Base-by-base conservation (phyloP, 2,329 filamentous ascomycete species). In the Colletotrichum viniferum region DNA sequence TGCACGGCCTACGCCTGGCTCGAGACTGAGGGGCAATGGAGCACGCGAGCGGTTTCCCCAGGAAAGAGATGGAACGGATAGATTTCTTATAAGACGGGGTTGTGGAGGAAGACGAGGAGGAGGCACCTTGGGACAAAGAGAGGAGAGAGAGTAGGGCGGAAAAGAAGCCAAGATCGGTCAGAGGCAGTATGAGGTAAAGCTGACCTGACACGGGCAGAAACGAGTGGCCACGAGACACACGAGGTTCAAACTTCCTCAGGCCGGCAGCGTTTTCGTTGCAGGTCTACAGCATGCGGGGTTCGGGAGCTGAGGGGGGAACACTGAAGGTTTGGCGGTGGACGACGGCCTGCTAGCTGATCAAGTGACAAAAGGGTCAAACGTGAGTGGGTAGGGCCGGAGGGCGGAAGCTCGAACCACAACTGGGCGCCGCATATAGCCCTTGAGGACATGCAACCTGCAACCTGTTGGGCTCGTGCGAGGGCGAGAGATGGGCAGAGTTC, bases 221-320 rank as follows among this genome's bases (percentile, higher is more conserved):
- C 55, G 26, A 55, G 66, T 74, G 66, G 60, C 70, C 73, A 75
- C 62, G 55, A 75, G 73, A 56, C 61, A 65, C 62, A 75, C 62
- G 55, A 75, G 73, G 69, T 65, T 76, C 56, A 36, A 58, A 60
- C 30, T 62, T 30, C 21, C 26, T 67, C 30, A 58, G 73, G 63
- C 56, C 69, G 67, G 63, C 63, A 65, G 63, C 21, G 55, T 66
- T 66, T 24, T 56, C 71, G 60, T 58, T n/a, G 74, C 66, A 74
- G 61, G 74, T 74, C 55, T 43, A 66, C n/a, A 61, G 48, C 64
- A 76, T 76, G 73, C 73, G 73, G 73, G 73, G 69, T 73, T 38
- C 63, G 48, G 48, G 30, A 69, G 73, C 62, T 67, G 62, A 64
- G 69, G 62, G 26, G 48, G 28, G 14, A 38, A 38, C 14, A 38